phyloP scores from a whole-genome alignment of 2,329 filamentous ascomycete genomes.

The Claviceps capensis region DNA sequence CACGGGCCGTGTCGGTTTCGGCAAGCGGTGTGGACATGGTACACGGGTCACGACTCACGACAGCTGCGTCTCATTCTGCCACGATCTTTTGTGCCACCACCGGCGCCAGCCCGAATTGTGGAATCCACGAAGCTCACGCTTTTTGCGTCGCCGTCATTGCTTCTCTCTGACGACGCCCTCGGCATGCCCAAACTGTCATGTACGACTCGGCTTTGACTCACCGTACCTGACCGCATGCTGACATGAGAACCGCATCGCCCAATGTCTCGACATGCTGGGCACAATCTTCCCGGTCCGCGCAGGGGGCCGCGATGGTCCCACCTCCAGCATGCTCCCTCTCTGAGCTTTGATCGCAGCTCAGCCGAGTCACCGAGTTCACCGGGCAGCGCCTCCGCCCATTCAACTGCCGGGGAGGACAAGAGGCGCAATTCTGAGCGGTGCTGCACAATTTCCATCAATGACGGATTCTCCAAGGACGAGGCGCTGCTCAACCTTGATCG shows the following conservation, averaged over 20 bases:
- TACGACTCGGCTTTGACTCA: not conserved
- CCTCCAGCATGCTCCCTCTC: slow-evolving; percentile 37
- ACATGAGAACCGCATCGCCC: slow-evolving; percentile 9
- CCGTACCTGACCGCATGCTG: slow-evolving; percentile 1
- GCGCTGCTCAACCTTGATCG: slow-evolving; percentile 65
- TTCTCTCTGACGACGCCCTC: not conserved
- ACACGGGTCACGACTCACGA: not conserved
- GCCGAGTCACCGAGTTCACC: slow-evolving; percentile 30
- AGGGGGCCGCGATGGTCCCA: slow-evolving; percentile 38
- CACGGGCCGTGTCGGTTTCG: not conserved
- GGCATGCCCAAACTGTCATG: slow-evolving; percentile 5
- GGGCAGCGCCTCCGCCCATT: slow-evolving; percentile 35
- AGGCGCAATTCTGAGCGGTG: slow-evolving; percentile 27
- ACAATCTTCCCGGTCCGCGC: slow-evolving; percentile 27
- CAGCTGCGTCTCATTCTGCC: not conserved
- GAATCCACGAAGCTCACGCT: not conserved
- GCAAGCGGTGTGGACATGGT: not conserved
- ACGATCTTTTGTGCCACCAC: not conserved
- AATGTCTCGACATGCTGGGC: slow-evolving; percentile 29
- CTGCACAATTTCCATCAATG: slow-evolving; percentile 49
- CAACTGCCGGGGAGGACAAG: slow-evolving; percentile 27
- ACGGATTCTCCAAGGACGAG: slow-evolving; percentile 64
- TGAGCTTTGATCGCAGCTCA: slow-evolving; percentile 30
- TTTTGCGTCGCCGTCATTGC: not conserved
- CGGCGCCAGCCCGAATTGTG: not conserved